Evolutionary conservation across 352 stramenopile species (phyloP).

Genomic region (Poterioochromonas sp.): DNA sequence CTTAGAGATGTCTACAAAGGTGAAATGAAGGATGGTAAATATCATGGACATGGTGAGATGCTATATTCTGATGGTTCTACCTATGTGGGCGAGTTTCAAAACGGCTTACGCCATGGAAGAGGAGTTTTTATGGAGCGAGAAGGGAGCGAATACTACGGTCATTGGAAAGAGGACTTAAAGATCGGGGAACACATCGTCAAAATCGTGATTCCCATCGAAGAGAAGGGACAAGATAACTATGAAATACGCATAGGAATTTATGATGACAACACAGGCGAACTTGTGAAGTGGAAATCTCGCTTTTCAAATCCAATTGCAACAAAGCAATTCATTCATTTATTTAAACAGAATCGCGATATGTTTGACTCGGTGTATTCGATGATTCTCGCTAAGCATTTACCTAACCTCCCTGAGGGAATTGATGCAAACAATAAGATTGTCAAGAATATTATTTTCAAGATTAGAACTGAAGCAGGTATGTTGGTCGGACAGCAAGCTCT

Average conservation of each 20-base stretch:
- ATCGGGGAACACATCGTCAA: constrained; percentile 27
- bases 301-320: constrained; percentile 25
- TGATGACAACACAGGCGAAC: background rate
- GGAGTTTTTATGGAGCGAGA: constrained; percentile 24
- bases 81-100: background rate
- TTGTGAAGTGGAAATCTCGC: constrained; percentile 10
- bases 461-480: constrained; percentile 22
- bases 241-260: constrained; percentile 20
- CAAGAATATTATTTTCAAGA: constrained; percentile 24
- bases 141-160: constrained; percentile 29
- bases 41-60: constrained; percentile 26
- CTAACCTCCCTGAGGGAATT: constrained; percentile 22
- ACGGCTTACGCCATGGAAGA: background rate
- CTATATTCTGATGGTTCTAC: constrained; percentile 21
- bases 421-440: constrained; percentile 21
- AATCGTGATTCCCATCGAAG: constrained; percentile 6
- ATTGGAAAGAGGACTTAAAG: background rate
- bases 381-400: constrained; percentile 27
- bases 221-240: constrained; percentile 26
- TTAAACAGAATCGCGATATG: constrained; percentile 1
- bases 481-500: constrained; percentile 7
- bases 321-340: constrained; percentile 29
- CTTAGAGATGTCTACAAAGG: constrained; percentile 29
- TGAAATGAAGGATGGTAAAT: constrained; percentile 5
- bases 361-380: constrained; percentile 32